These are phyloP conservation scores for Phaseolus coccineus DNA, from an alignment of 331 rosid species.

Conservation along the genomic window DNA sequence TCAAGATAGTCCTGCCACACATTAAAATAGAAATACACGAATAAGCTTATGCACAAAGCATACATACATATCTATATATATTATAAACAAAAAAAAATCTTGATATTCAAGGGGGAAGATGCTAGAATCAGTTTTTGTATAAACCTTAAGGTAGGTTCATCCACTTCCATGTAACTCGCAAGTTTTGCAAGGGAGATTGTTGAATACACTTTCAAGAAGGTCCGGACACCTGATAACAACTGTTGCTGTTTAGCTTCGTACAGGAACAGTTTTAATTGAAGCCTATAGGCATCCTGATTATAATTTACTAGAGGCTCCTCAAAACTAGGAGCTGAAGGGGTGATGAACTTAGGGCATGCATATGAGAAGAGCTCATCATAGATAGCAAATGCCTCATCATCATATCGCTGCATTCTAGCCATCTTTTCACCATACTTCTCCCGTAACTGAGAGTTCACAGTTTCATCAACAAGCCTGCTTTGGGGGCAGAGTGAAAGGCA, in stretches of 20 bases:
- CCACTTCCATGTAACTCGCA: conserved; percentile 97
- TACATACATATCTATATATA: neutral
- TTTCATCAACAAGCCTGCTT: conserved; percentile 86
- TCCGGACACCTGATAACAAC: conserved; percentile 83
- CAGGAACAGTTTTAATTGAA: conserved; percentile 91
- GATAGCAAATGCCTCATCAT: conserved; percentile 93
- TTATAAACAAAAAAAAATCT: conserved; percentile 3
- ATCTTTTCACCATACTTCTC: conserved; percentile 99
- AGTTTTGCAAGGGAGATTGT: conserved; percentile 83
- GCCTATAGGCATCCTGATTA: conserved; percentile 98
- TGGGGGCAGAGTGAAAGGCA: conserved; percentile 95
- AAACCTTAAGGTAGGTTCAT: conserved; percentile 92
- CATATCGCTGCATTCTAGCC: conserved; percentile 92
- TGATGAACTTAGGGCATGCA: conserved; percentile 98
- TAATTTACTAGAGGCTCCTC: conserved; percentile 96
- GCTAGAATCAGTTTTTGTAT: conserved; percentile 22
- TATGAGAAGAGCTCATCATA: conserved; percentile 98
- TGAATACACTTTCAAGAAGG: conserved; percentile 90
- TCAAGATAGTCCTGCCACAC: conserved; percentile 80
- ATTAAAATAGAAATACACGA: conserved; percentile 30
- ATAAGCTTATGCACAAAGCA: neutral
- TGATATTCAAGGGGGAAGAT: neutral
- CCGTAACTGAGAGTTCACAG: conserved; percentile 88
- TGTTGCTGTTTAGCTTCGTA: conserved; percentile 99
- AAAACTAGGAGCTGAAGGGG: conserved; percentile 94